A percentile compares a stretch with the other conserved stretches of the same genome.
These are phyloP conservation scores for Rhodomyrtus tomentosa DNA, from an alignment of 345 rosid species.

Conservation along the genomic window DNA sequence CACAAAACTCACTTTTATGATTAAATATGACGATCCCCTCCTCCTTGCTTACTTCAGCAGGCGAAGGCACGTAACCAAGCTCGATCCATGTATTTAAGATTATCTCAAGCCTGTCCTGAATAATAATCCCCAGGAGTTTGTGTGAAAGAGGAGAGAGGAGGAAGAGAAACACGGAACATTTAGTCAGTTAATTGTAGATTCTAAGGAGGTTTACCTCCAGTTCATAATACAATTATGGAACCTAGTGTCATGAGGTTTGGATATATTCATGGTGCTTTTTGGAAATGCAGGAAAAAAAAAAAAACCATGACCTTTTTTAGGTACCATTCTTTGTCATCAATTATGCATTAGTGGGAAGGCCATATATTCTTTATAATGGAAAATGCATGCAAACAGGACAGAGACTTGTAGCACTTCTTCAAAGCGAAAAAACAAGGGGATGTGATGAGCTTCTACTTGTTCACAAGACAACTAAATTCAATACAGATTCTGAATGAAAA, in stretches of 20 bases:
- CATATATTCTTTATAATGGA: background rate
- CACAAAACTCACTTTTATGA: slow-evolving; percentile 28
- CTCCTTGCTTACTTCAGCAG: slow-evolving; percentile 58
- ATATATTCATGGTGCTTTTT: background rate
- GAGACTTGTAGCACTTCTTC: background rate
- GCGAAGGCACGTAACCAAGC: slow-evolving; percentile 44
- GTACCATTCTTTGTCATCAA: background rate
- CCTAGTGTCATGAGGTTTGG: background rate
- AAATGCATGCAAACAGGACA: background rate
- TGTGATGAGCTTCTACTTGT: background rate
- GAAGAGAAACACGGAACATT: background rate
- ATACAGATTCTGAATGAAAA: background rate
- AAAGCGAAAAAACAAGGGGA: background rate
- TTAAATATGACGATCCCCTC: slow-evolving; percentile 60
- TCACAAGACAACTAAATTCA: background rate
- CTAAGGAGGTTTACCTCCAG: background rate
- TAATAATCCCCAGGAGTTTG: background rate
- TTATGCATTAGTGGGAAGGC: background rate
- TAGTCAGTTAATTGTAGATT: background rate
- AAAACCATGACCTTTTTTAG: background rate
- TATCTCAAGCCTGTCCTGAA: slow-evolving; percentile 78
- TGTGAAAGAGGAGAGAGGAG: background rate
- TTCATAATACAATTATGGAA: background rate
- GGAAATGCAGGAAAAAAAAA: background rate
- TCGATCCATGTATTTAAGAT: slow-evolving; percentile 67